Conservation (phyloP, 2,329 filamentous ascomycete genomes). For the Acephala macrosclerotiorum region DNA sequence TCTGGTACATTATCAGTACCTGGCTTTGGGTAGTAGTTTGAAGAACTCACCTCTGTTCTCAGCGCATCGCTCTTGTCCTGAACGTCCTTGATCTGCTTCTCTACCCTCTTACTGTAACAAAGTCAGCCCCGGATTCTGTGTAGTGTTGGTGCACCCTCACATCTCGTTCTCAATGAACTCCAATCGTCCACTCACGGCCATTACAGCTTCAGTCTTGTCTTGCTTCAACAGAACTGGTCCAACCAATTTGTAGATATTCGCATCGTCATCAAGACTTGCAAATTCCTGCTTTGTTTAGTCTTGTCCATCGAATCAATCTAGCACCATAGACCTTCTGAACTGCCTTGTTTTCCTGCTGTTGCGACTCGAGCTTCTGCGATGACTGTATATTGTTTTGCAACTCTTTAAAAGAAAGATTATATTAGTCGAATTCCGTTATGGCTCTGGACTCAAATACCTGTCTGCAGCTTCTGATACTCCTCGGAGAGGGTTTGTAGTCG, state of each 20-base stretch:
- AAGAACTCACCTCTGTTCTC: slow-evolving; percentile 64
- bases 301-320: not conserved
- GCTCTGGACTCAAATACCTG: slow-evolving; percentile 58
- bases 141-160: slow-evolving; percentile 56
- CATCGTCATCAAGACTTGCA: slow-evolving; percentile 75
- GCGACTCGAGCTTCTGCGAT: slow-evolving; percentile 90
- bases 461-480: slow-evolving; percentile 86
- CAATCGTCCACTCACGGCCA: slow-evolving; percentile 87
- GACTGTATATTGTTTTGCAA: slow-evolving; percentile 78
- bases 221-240: slow-evolving; percentile 95
- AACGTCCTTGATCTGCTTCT: slow-evolving; percentile 68
- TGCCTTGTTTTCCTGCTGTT: slow-evolving; percentile 89
- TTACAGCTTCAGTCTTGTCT: slow-evolving; percentile 87
- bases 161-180: slow-evolving; percentile 96
- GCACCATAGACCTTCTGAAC: slow-evolving; percentile 75
- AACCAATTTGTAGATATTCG: slow-evolving; percentile 95
- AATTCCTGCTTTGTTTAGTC: slow-evolving; percentile 71
- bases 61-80: slow-evolving; percentile 70
- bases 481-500: slow-evolving; percentile 84
- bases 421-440: not conserved
- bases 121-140: slow-evolving; percentile 21
- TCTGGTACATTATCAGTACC: slow-evolving; percentile 39
- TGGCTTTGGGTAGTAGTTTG: not conserved
- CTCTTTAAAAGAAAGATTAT: slow-evolving; percentile 65
- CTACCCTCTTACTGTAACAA: slow-evolving; percentile 65